These are phyloP conservation scores for Volvox reticuliferus DNA, from an alignment of 139 green algal species.

Conservation along the genomic window DNA sequence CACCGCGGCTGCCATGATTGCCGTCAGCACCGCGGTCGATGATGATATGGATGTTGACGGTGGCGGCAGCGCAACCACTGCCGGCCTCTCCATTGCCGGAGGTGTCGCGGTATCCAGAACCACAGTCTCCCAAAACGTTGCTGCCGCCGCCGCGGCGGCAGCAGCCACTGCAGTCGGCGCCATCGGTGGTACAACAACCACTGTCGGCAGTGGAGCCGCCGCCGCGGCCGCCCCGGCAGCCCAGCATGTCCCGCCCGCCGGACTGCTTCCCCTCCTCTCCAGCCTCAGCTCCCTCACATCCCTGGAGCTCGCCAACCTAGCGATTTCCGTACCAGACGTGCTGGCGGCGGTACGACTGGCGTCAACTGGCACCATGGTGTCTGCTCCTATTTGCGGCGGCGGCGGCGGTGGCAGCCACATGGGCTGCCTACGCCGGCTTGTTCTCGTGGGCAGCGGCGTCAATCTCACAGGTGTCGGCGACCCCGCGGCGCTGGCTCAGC, in stretches of 20 bases:
- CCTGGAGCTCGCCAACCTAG: conserved; percentile 25
- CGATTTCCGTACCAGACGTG: background rate
- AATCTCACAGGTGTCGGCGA: conserved; percentile 1
- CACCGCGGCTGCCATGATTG: background rate
- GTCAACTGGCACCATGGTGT: too few species aligned
- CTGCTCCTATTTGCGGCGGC: background rate
- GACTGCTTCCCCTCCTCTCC: background rate
- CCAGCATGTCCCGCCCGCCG: background rate
- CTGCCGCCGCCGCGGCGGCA: background rate
- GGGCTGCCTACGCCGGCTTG: background rate
- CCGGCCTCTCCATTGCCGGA: background rate
- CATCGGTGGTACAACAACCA: background rate
- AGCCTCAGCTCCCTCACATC: background rate
- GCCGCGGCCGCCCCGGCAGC: background rate
- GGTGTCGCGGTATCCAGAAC: background rate
- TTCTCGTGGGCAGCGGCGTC: conserved; percentile 20
- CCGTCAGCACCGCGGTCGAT: background rate
- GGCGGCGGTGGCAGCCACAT: too few species aligned
- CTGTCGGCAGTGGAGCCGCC: background rate
- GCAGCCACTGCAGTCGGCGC: background rate
- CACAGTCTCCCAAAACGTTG: background rate
- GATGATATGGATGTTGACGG: background rate
- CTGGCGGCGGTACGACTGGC: conserved; percentile 2
- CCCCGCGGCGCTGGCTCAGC: background rate
- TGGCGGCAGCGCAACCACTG: background rate